Conservation (phyloP, 108 stramenopile genomes). For the Chaetoceros tenuissimus region DNA sequence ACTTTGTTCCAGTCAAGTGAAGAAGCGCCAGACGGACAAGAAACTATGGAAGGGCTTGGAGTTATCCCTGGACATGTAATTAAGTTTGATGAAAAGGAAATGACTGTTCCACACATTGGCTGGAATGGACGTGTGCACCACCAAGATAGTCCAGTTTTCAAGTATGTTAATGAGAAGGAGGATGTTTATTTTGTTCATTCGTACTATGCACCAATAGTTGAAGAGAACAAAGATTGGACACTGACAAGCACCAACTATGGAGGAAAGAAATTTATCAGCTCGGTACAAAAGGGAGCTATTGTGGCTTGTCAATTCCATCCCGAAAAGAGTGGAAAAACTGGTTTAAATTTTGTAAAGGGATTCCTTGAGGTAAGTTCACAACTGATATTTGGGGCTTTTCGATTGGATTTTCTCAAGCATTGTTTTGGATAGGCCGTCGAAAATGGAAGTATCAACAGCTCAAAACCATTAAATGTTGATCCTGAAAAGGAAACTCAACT, state of each 20-base stretch:
- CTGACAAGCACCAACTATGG: conserved; percentile 84
- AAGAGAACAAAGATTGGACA: conserved; percentile 80
- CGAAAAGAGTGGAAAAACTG: conserved; percentile 91
- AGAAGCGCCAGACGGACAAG: conserved; percentile 51
- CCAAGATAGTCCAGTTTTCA: conserved; percentile 64
- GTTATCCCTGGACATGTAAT: conserved; percentile 88
- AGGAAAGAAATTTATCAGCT: conserved; percentile 72
- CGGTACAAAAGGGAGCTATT: conserved; percentile 87
- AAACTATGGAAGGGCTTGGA: conserved; percentile 76
- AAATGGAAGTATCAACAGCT: conserved; percentile 51
- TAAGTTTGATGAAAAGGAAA: conserved; percentile 61
- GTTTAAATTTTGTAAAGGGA: conserved; percentile 74
- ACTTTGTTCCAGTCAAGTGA: conserved; percentile 91
- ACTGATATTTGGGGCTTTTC: background rate
- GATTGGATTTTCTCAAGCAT: background rate
- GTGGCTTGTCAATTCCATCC: conserved; percentile 97
- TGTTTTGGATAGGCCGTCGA: conserved; percentile 46
- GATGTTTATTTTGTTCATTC: conserved; percentile 96
- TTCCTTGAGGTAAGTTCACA: conserved; percentile 67
- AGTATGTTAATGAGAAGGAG: conserved; percentile 36
- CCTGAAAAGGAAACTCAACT: conserved; percentile 41
- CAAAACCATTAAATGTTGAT: conserved; percentile 38
- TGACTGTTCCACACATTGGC: conserved; percentile 94
- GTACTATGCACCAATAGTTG: conserved; percentile 77
- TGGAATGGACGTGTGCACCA: conserved; percentile 92